A percentile compares a stretch with the other conserved stretches of the same genome.
These are phyloP conservation scores for Tylopilus sp. DNA, from an alignment of 768 basidiomycete species.

Conservation along the genomic window DNA sequence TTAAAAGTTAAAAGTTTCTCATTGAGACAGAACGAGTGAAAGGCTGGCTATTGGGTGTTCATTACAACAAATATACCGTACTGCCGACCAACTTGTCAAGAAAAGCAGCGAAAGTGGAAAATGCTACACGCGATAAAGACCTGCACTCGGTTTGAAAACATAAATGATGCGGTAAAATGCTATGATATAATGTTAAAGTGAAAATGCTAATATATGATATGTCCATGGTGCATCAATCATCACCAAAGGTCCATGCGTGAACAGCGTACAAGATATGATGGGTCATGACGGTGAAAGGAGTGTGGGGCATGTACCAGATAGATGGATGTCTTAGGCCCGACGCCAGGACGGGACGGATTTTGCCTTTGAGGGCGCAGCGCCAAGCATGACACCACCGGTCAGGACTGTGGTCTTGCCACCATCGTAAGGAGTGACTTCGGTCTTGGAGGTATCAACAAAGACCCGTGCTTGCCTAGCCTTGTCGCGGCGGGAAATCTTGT, in stretches of 20 bases:
- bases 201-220: slow-evolving; percentile 29
- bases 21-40: background rate
- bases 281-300: slow-evolving; percentile 25
- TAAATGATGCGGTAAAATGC: slow-evolving; percentile 26
- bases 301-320: slow-evolving; percentile 13
- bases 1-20: background rate
- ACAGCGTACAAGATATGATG: slow-evolving; percentile 20
- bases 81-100: slow-evolving; percentile 16
- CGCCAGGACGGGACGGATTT: slow-evolving; percentile 52
- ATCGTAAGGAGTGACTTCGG: slow-evolving; percentile 79
- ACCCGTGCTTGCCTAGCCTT: slow-evolving; percentile 65
- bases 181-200: slow-evolving; percentile 32
- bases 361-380: slow-evolving; percentile 40
- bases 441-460: slow-evolving; percentile 72
- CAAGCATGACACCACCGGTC: slow-evolving; percentile 87
- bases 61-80: slow-evolving; percentile 34
- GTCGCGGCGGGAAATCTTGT: slow-evolving; percentile 65
- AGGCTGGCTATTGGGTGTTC: slow-evolving; percentile 1
- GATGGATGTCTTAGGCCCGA: slow-evolving; percentile 39
- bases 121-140: slow-evolving; percentile 31
- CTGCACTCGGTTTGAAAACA: slow-evolving; percentile 21
- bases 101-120: slow-evolving; percentile 22
- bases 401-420: slow-evolving; percentile 87
- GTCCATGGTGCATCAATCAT: slow-evolving; percentile 29
- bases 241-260: slow-evolving; percentile 25